Percentiles rank a stretch among this genome's conserved stretches.
These are phyloP conservation scores for Odontarrhena argentea DNA, from an alignment of 345 rosid genomes.

Conservation along the genomic window DNA sequence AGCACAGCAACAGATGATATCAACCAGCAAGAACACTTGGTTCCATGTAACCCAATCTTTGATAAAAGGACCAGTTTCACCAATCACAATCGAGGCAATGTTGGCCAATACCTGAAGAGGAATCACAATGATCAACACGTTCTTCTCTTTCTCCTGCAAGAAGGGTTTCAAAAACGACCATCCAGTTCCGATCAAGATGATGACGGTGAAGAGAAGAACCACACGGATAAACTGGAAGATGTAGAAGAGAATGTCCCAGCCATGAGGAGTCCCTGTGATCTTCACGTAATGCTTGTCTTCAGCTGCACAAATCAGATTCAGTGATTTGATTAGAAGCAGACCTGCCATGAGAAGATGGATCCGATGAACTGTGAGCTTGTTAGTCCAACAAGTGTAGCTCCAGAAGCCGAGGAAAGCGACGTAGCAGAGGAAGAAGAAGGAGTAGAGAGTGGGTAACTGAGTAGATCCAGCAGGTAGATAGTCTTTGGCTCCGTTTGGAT, in stretches of 20 bases:
- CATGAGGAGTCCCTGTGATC: conserved; percentile 92
- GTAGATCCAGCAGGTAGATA: conserved; percentile 81
- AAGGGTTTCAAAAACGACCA: conserved; percentile 97
- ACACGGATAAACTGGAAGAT: conserved; percentile 87
- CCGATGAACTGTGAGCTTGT: conserved; percentile 65
- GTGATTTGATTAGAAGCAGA: conserved; percentile 75
- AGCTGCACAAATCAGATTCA: conserved; percentile 88
- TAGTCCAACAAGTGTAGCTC: conserved; percentile 56
- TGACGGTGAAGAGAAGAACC: conserved; percentile 84
- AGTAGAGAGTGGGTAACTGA: conserved; percentile 67
- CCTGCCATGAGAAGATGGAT: conserved; percentile 86
- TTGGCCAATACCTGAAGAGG: conserved; percentile 96
- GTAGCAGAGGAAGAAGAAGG: conserved; percentile 61
- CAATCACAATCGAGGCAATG: conserved; percentile 84
- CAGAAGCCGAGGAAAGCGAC: conserved; percentile 60
- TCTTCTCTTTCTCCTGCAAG: conserved; percentile 96
- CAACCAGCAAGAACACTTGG: conserved; percentile 83
- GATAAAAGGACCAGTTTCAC: conserved; percentile 89
- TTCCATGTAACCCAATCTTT: conserved; percentile 96
- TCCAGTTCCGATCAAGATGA: conserved; percentile 93
- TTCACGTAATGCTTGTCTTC: conserved; percentile 87
- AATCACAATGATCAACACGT: conserved; percentile 89
- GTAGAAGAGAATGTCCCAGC: conserved; percentile 92
- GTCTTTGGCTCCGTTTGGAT: conserved; percentile 59
- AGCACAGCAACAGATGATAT: conserved; percentile 90